Evolutionary conservation across 2,329 filamentous ascomycete genomes (phyloP).

Genomic region (Rutstroemia sydowiana): DNA sequence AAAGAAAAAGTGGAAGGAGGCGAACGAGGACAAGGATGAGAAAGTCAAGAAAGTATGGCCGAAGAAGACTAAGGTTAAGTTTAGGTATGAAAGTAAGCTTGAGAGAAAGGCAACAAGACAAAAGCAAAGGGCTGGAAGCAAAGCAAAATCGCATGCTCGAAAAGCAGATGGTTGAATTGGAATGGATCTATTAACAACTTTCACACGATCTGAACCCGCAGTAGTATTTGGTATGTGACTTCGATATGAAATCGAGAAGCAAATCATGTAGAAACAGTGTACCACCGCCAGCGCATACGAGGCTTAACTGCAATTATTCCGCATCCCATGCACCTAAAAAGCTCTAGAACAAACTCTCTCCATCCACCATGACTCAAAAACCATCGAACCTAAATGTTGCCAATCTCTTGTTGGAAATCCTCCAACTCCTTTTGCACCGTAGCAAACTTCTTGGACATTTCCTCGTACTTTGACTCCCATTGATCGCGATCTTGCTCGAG

Average conservation of each 20-base stretch:
- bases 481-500: conserved; percentile 85
- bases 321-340: conserved; percentile 15
- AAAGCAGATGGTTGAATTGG: conserved; percentile 24
- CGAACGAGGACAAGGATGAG: conserved; percentile 26
- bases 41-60: conserved; percentile 39
- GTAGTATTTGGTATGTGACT: conserved; percentile 18
- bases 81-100: conserved; percentile 83
- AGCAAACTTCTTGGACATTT: conserved; percentile 86
- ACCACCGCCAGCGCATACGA: conserved; percentile 25
- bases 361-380: conserved; percentile 6
- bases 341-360: conserved; percentile 13
- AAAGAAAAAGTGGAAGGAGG: conserved; percentile 25
- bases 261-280: conserved; percentile 20
- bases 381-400: conserved; percentile 68
- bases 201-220: conserved; percentile 9
- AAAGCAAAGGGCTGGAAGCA: conserved; percentile 63
- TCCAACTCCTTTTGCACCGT: conserved; percentile 82
- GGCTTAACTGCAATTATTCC: conserved; percentile 22
- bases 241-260: conserved; percentile 22
- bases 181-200: conserved; percentile 12
- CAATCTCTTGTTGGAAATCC: conserved; percentile 84
- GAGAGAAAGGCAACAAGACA: conserved; percentile 69
- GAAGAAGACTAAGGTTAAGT: conserved; percentile 76
- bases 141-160: conserved; percentile 29
- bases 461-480: conserved; percentile 97